These are phyloP conservation scores for Cucurbitaria berberidis DNA, from an alignment of 2,329 filamentous ascomycete genomes.

Conservation along the genomic window DNA sequence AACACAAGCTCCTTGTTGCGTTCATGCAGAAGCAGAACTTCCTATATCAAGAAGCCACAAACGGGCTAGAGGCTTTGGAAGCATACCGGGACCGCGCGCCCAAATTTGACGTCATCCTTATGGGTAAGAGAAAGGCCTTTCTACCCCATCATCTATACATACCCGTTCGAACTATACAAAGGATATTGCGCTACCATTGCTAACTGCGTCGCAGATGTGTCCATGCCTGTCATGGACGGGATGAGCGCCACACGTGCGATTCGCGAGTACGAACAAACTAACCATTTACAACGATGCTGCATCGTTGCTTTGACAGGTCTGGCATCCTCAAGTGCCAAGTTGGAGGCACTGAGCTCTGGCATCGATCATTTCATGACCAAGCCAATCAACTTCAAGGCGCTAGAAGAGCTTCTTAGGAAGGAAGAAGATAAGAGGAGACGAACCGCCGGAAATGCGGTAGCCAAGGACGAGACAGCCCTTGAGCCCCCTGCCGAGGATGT, in stretches of 20 bases:
- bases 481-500: neutral
- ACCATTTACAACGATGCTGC: slow-evolving; percentile 17
- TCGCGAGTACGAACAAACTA: slow-evolving; percentile 34
- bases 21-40: slow-evolving; percentile 39
- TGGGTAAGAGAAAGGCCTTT: slow-evolving; percentile 29
- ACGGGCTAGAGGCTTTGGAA: slow-evolving; percentile 41
- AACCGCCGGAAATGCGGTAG: neutral
- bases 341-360: slow-evolving; percentile 38
- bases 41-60: slow-evolving; percentile 35
- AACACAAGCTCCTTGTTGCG: slow-evolving; percentile 35
- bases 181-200: too few relatives aligned
- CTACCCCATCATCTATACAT: neutral
- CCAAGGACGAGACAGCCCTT: neutral
- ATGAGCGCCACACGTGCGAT: slow-evolving; percentile 44
- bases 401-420: slow-evolving; percentile 25
- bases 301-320: slow-evolving; percentile 43
- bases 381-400: slow-evolving; percentile 36
- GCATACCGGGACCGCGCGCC: slow-evolving; percentile 23
- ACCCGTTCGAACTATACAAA: neutral
- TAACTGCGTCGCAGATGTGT: slow-evolving; percentile 33
- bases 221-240: slow-evolving; percentile 48
- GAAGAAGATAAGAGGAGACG: slow-evolving; percentile 5
- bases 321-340: slow-evolving; percentile 27
- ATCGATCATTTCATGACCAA: slow-evolving; percentile 44
- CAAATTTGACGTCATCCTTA: slow-evolving; percentile 37